Evolutionary conservation across 495 filamentous ascomycete genomes (phyloP).

Genomic region (Aspergillus baeticus): DNA sequence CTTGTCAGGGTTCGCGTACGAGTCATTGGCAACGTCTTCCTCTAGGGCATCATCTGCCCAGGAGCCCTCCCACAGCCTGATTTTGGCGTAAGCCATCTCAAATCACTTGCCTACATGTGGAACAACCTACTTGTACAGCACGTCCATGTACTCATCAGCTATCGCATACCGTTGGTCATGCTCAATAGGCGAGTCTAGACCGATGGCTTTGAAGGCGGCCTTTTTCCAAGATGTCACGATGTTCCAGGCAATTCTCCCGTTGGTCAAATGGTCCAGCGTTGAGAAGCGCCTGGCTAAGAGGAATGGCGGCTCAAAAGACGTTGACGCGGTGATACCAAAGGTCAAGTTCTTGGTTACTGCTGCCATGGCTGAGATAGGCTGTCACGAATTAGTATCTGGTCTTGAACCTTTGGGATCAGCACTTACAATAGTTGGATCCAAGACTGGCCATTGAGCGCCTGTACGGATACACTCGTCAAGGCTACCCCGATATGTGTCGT

Average conservation of each 20-base stretch:
- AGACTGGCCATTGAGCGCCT: conserved; percentile 60
- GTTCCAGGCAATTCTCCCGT: conserved; percentile 63
- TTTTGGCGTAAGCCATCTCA: not conserved
- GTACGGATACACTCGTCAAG: conserved; percentile 49
- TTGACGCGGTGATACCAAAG: conserved; percentile 50
- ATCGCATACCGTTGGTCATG: conserved; percentile 62
- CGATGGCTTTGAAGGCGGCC: conserved; percentile 57
- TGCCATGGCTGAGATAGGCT: conserved; percentile 50
- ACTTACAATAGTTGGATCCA: conserved; percentile 50
- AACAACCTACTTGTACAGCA: conserved; percentile 49
- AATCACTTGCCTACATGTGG: no score
- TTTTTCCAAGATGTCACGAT: conserved; percentile 64
- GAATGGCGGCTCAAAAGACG: conserved; percentile 58
- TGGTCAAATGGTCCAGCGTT: conserved; percentile 60
- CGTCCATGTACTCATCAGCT: conserved; percentile 60
- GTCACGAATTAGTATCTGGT: not conserved
- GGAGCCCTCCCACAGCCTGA: conserved; percentile 62
- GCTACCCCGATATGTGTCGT: conserved; percentile 57
- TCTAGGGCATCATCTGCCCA: conserved; percentile 56
- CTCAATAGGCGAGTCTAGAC: conserved; percentile 52
- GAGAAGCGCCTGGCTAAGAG: conserved; percentile 59
- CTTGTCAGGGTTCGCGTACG: conserved; percentile 53
- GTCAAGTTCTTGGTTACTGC: conserved; percentile 47
- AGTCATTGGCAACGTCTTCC: conserved; percentile 47
- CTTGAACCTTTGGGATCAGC: not conserved